Percentiles rank a stretch among this genome's conserved stretches.
Conservation (phyloP, 2,329 filamentous ascomycete genomes). For the Trichoderma arundinaceum region DNA sequence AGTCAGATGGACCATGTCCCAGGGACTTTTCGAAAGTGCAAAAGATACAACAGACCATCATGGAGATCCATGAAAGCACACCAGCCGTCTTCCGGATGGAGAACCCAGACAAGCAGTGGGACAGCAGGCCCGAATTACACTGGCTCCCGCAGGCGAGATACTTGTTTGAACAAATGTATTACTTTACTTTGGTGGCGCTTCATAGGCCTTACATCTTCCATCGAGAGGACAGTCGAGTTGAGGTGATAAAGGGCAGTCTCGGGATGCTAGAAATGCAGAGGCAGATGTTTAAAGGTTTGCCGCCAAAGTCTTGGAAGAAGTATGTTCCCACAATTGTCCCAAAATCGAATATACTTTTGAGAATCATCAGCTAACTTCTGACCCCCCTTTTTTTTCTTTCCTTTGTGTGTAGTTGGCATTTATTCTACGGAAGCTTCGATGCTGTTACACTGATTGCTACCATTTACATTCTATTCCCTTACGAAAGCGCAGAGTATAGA, state of each 20-base stretch:
- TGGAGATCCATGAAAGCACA: conserved; percentile 54
- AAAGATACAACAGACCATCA: conserved; percentile 57
- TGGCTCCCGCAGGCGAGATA: conserved; percentile 58
- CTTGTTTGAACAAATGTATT: conserved; percentile 54
- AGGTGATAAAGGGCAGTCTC: conserved; percentile 62
- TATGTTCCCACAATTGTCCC: conserved; percentile 35
- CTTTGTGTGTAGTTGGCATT: conserved; percentile 49
- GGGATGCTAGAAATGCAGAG: conserved; percentile 62
- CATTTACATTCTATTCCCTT: conserved; percentile 66
- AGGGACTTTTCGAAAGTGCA: conserved; percentile 61
- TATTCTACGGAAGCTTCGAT: conserved; percentile 69
- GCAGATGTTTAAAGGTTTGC: conserved; percentile 54
- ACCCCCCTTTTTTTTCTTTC: not conserved
- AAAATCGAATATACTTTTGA: not conserved
- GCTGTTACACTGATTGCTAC: conserved; percentile 66
- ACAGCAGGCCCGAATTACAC: conserved; percentile 56
- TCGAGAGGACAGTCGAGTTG: conserved; percentile 56
- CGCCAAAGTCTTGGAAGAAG: conserved; percentile 56
- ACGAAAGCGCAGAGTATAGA: conserved; percentile 57
- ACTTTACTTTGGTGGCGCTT: conserved; percentile 63
- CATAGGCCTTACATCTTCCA: conserved; percentile 69
- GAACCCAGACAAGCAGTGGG: conserved; percentile 63
- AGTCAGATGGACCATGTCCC: conserved; percentile 61
- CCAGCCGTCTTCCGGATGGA: conserved; percentile 60
- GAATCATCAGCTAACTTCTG: not conserved